phyloP scores from a whole-genome alignment of 108 stramenopile genomes.

The Nannochloropsis salina region DNA sequence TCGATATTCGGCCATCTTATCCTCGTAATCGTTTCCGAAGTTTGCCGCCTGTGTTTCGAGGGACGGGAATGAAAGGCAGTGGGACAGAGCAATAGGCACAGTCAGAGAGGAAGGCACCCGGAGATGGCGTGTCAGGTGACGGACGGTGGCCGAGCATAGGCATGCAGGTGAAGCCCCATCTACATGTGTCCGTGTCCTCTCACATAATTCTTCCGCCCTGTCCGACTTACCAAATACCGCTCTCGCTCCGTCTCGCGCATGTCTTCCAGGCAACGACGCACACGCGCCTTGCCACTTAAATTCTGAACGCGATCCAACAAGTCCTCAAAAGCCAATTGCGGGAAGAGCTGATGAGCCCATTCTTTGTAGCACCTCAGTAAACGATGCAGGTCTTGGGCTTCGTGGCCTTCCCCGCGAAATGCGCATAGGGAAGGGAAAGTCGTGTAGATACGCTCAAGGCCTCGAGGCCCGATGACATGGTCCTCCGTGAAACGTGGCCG shows the following conservation, averaged over 20 bases:
- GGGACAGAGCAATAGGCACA: neutral
- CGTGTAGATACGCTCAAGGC: neutral
- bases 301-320: conserved; percentile 34
- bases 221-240: conserved; percentile 22
- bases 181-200: neutral
- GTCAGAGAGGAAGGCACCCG: neutral
- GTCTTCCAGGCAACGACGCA: conserved; percentile 27
- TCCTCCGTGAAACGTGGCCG: conserved; percentile 7
- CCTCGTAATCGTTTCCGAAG: conserved; percentile 8
- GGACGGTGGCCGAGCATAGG: neutral
- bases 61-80: neutral
- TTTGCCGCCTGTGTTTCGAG: neutral
- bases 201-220: neutral
- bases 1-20: conserved; percentile 1
- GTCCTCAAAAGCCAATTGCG: conserved; percentile 41
- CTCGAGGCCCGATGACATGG: neutral
- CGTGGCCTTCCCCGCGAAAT: conserved; percentile 5
- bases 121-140: neutral
- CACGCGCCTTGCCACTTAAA: conserved; percentile 38
- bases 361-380: conserved; percentile 22
- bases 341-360: conserved; percentile 46
- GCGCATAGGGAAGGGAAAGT: neutral
- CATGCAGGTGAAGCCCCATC: neutral
- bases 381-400: neutral
- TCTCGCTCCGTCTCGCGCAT: conserved; percentile 42